These are phyloP conservation scores for Pulveroboletus ravenelii DNA, from an alignment of 768 basidiomycete species.

Conservation along the genomic window DNA sequence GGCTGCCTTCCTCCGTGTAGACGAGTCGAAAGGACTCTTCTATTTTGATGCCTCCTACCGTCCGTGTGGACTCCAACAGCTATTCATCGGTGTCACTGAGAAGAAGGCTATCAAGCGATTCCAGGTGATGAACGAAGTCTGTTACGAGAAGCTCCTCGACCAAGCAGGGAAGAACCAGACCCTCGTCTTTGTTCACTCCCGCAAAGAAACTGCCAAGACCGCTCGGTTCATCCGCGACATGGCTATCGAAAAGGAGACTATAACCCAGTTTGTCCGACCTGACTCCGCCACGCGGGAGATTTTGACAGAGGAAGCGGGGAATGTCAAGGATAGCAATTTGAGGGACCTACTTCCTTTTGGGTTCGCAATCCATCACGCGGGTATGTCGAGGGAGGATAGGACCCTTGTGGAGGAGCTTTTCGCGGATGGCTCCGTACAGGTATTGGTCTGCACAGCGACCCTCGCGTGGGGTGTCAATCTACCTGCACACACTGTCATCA, in stretches of 20 bases:
- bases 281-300: conserved; percentile 91
- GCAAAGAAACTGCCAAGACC: conserved; percentile 98
- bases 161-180: conserved; percentile 89
- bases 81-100: conserved; percentile 96
- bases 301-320: conserved; percentile 74
- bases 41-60: conserved; percentile 95
- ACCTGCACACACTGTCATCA: conserved; percentile 96
- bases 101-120: conserved; percentile 99
- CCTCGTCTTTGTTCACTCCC: conserved; percentile 95
- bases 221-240: conserved; percentile 90
- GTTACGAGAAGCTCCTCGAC: conserved; percentile 97
- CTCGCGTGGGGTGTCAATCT: conserved; percentile 99
- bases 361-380: conserved; percentile 96
- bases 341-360: conserved; percentile 93
- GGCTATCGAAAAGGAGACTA: conserved; percentile 95
- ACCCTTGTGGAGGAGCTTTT: conserved; percentile 92
- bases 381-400: conserved; percentile 90
- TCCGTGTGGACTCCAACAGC: conserved; percentile 92
- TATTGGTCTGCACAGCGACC: conserved; percentile 94
- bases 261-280: conserved; percentile 92
- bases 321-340: conserved; percentile 78
- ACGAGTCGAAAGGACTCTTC: conserved; percentile 87
- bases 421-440: conserved; percentile 86
- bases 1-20: conserved; percentile 93
- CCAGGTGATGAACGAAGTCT: conserved; percentile 97